phyloP scores from a whole-genome alignment of 768 basidiomycete genomes.

The Auricularia sp. region DNA sequence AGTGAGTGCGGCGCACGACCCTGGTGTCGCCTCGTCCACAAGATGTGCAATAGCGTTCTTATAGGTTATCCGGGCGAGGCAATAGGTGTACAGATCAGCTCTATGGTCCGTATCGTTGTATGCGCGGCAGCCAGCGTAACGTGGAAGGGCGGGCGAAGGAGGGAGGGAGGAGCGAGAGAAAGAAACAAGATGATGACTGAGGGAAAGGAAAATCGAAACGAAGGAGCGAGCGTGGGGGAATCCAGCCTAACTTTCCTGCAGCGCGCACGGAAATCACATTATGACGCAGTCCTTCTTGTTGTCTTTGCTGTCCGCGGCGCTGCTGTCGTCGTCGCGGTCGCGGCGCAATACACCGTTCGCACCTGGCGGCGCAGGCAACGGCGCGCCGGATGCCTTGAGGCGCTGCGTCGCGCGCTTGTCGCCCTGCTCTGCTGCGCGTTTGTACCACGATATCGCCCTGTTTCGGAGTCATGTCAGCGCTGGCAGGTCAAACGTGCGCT shows the following conservation, averaged over 20 bases:
- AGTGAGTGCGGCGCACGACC: too few relatives aligned
- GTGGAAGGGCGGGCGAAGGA: neutral
- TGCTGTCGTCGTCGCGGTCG: constrained; percentile 29
- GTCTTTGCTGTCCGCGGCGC: constrained; percentile 35
- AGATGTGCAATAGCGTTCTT: too few relatives aligned
- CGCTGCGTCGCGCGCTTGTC: constrained; percentile 90
- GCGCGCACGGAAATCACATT: constrained; percentile 43
- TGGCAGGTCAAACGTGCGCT: neutral
- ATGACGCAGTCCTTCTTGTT: constrained; percentile 73
- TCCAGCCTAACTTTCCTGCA: neutral
- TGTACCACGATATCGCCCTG: constrained; percentile 75
- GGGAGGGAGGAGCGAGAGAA: neutral
- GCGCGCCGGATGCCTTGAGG: constrained; percentile 50
- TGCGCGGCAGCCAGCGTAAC: neutral
- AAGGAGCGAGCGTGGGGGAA: neutral
- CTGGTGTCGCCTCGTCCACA: too few relatives aligned
- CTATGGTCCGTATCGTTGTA: too few relatives aligned
- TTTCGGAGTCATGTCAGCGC: neutral
- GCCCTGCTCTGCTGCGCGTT: constrained; percentile 80
- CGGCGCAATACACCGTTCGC: constrained; percentile 54
- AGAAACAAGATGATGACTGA: neutral
- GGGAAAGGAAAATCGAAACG: neutral
- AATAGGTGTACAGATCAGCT: too few relatives aligned
- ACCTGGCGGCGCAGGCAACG: constrained; percentile 48
- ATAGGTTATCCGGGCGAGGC: too few relatives aligned